Conservation (phyloP, 129 eudicot species). For the Daucus carota region DH1_v3.0 NC_030387.2:37984001-37984500, state of each 20-base stretch:
- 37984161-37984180: not conserved
- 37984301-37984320: not conserved
- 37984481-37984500: not conserved
- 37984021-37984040: not conserved
- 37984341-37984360: not conserved
- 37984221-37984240: not conserved
- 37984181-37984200: not conserved
- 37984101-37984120: constrained; percentile 89
- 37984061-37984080: constrained; percentile 93
- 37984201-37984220: not conserved
- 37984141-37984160: constrained; percentile 1
- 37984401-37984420: not conserved
- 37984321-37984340: not conserved
- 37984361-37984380: not conserved
- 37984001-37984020: not conserved
- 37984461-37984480: not conserved
- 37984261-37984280: not conserved
- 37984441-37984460: not conserved
- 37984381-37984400: not conserved
- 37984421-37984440: not conserved
- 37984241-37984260: not conserved
- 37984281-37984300: not conserved
- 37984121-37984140: constrained; percentile 88
- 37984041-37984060: constrained; percentile 1
- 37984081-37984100: constrained; percentile 73